Evolutionary conservation across 2,329 filamentous ascomycete species (phyloP), one percentile per base, ranked within the genome.

Genomic region (Alternaria longipes): DNA sequence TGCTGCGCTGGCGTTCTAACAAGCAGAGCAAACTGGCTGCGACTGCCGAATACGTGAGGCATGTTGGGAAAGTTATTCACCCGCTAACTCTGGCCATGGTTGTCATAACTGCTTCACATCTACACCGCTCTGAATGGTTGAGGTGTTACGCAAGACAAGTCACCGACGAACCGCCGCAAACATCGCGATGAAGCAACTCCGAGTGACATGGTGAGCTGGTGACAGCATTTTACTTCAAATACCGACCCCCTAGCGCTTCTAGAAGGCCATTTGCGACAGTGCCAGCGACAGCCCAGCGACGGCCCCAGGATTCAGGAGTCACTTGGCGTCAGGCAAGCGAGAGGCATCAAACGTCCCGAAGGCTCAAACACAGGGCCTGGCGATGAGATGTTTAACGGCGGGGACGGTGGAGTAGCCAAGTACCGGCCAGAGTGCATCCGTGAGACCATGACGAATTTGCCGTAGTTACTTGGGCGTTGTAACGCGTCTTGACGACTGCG

Each of bases 291-390:
- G 32, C 32, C 38, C 18, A 5, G 38, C 18, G 38, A 41, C 38
- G 18, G n/a, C 66, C 56, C 62, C 56, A 61, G 65, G 60, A 66
- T 57, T 56, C 53, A 56, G 63, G 34, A 38, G 34, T 14, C 65
- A 57, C 70, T 75, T 73, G 71, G 73, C 73, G 59, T 68, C 58
- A 58, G 67, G 68, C 65, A 65, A 68, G 52, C 54, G 44, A 46
- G 20, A 62, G 60, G 63, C 70, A 67, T 72, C 70, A 69, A 67
- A 65, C 67, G 60, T 66, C 56, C 63, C 64, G 57, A 60, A 56
- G 66, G 69, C 65, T 70, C 69, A 70, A 66, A 60, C 45, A 44
- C 46, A 53, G 36, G 50, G 67, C 59, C 62, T 61, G 67, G 64
- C 66, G 51, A 67, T 41, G 36, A 63, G 56, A 56, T 63, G 67